These are phyloP conservation scores for Penicillium lagena DNA, from an alignment of 495 filamentous ascomycete genomes.

Conservation along the genomic window DNA sequence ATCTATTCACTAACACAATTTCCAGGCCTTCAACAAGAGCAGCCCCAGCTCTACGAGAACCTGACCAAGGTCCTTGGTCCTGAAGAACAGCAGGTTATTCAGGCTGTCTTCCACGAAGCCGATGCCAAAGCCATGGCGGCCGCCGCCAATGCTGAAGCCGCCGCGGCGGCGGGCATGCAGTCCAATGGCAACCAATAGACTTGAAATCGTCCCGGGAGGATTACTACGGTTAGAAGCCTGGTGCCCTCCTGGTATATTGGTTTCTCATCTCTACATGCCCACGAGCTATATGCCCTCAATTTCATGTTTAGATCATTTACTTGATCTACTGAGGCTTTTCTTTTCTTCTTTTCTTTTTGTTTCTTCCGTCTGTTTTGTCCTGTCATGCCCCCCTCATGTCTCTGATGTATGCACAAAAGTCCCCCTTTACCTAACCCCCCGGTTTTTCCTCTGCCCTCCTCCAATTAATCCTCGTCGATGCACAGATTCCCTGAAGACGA, in stretches of 20 bases:
- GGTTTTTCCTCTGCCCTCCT: slow-evolving; percentile 3
- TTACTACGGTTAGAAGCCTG: no score
- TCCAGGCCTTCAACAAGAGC: slow-evolving; percentile 78
- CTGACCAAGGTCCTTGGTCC: slow-evolving; percentile 71
- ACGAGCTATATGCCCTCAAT: slow-evolving; percentile 31
- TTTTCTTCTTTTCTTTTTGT: slow-evolving; percentile 1
- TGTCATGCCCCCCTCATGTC: slow-evolving; percentile 9
- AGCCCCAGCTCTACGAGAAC: slow-evolving; percentile 79
- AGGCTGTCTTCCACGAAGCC: slow-evolving; percentile 74
- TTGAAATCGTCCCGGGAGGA: background rate
- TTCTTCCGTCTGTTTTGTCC: background rate
- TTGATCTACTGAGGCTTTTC: background rate
- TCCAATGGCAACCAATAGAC: slow-evolving; percentile 33
- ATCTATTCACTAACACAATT: slow-evolving; percentile 9
- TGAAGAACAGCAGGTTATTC: slow-evolving; percentile 77
- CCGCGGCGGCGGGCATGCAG: slow-evolving; percentile 28
- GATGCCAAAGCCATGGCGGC: slow-evolving; percentile 49
- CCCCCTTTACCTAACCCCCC: slow-evolving; percentile 5
- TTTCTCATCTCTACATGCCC: slow-evolving; percentile 8
- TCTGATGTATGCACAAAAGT: slow-evolving; percentile 30
- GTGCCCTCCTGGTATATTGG: background rate
- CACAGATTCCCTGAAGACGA: slow-evolving; percentile 26
- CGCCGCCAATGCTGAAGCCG: slow-evolving; percentile 33
- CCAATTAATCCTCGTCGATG: slow-evolving; percentile 16
- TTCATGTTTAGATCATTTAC: slow-evolving; percentile 14